Evolutionary conservation across 306 rosid species (phyloP).

Genomic region (Albizia julibrissin): DNA sequence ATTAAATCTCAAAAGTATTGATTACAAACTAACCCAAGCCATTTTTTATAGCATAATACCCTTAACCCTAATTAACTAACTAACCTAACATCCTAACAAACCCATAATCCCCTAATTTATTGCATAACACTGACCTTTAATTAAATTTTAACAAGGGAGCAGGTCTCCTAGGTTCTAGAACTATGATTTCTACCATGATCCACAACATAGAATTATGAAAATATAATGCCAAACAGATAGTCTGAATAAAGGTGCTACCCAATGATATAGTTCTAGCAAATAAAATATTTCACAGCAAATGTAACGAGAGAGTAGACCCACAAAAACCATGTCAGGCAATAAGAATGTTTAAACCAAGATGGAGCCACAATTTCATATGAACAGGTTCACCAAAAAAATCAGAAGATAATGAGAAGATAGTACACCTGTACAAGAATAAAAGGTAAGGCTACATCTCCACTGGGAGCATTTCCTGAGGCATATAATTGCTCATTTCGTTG

Average conservation of each 20-base stretch:
- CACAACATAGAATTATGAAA: slow-evolving; percentile 2
- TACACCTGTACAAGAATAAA: slow-evolving; percentile 92
- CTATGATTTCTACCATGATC: not conserved
- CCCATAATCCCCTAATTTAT: not conserved
- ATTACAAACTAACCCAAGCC: not conserved
- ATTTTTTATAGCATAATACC: too few species aligned
- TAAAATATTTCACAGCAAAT: not conserved
- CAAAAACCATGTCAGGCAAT: not conserved
- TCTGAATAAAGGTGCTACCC: not conserved
- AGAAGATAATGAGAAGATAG: slow-evolving; percentile 18
- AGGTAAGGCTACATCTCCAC: slow-evolving; percentile 93
- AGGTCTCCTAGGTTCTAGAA: not conserved
- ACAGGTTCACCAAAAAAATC: slow-evolving; percentile 10
- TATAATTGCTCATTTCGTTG: slow-evolving; percentile 85
- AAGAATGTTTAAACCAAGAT: not conserved
- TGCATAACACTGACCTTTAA: not conserved
- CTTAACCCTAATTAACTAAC: not conserved
- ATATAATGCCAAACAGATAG: slow-evolving; percentile 16
- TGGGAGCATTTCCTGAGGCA: slow-evolving; percentile 84
- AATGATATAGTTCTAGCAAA: slow-evolving; percentile 15
- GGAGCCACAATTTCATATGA: slow-evolving; percentile 17
- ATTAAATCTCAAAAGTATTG: too few species aligned
- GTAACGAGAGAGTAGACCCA: not conserved
- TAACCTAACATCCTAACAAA: not conserved
- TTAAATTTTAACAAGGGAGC: slow-evolving; percentile 7